Percentiles rank a stretch among this genome's conserved stretches.
Evolutionary conservation across 331 rosid species (phyloP).

Genomic region (Pyrus hybrid): DNA sequence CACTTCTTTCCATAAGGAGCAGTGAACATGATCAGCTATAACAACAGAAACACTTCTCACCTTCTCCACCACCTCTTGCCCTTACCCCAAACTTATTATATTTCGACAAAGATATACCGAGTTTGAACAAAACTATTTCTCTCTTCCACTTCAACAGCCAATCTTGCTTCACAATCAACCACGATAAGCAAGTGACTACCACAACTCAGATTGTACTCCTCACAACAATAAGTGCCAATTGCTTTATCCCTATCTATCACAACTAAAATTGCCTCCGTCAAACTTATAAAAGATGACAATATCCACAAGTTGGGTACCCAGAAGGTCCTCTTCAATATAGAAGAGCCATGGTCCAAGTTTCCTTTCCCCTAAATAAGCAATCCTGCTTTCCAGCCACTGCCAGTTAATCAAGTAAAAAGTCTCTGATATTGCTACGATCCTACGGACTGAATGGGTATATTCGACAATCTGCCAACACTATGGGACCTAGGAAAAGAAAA

Average conservation of each 20-base stretch:
- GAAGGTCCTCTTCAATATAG: neutral
- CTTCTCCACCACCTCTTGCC: conserved; percentile 40
- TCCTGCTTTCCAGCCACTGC: conserved; percentile 10
- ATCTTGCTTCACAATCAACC: neutral
- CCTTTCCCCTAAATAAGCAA: neutral
- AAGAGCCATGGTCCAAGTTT: neutral
- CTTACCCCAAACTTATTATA: conserved; percentile 10
- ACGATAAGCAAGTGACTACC: neutral
- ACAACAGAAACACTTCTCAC: conserved; percentile 24
- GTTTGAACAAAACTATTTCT: conserved; percentile 1
- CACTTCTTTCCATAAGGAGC: conserved; percentile 96
- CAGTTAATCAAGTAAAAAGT: conserved; percentile 14
- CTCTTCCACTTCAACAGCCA: neutral
- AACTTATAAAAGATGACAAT: neutral
- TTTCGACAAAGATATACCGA: conserved; percentile 3
- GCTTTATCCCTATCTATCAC: neutral
- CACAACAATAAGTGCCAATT: neutral
- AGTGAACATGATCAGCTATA: conserved; percentile 73
- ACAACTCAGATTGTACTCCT: neutral
- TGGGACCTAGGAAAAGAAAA: neutral
- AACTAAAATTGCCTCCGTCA: neutral
- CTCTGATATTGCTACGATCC: neutral
- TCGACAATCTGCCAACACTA: conserved; percentile 1
- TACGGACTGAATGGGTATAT: conserved; percentile 1
- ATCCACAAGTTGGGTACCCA: conserved; percentile 6